Percentiles rank a stretch among this genome's conserved stretches.
phyloP scores from a whole-genome alignment of 1,284 basidiomycete species.

The Stygiomarasmius scandens region DNA sequence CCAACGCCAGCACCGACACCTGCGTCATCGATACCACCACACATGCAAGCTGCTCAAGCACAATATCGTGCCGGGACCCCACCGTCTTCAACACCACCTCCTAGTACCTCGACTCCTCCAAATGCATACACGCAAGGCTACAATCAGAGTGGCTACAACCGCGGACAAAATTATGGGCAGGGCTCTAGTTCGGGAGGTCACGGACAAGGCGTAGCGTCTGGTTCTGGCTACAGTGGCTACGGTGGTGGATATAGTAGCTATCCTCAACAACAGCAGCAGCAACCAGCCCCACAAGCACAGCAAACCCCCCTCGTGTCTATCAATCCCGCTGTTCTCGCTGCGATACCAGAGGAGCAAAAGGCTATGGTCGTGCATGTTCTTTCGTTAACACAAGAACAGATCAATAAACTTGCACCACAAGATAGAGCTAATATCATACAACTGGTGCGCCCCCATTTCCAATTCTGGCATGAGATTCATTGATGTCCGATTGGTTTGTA shows the following conservation, averaged over 20 bases:
- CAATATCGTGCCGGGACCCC: constrained; percentile 50
- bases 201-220: not conserved
- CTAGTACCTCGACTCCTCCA: constrained; percentile 23
- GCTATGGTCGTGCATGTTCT: constrained; percentile 68
- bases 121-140: constrained; percentile 8
- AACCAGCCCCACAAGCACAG: not conserved
- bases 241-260: not conserved
- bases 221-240: not conserved
- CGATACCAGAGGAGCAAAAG: constrained; percentile 71
- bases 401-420: constrained; percentile 58
- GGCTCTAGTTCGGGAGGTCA: not conserved
- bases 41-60: constrained; percentile 38
- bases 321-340: constrained; percentile 52
- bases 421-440: constrained; percentile 70
- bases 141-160: not conserved
- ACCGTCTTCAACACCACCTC: constrained; percentile 21
- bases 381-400: constrained; percentile 71
- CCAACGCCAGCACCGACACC: constrained; percentile 26
- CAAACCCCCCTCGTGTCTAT: not conserved
- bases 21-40: constrained; percentile 46
- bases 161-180: not conserved
- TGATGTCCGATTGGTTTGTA: constrained; percentile 12
- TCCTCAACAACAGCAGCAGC: constrained; percentile 22
- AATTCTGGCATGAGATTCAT: not conserved
- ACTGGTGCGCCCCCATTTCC: constrained; percentile 47